Base-by-base conservation (phyloP, 176 grass and related monocot species). In the Rhynchospora pubera region DNA sequence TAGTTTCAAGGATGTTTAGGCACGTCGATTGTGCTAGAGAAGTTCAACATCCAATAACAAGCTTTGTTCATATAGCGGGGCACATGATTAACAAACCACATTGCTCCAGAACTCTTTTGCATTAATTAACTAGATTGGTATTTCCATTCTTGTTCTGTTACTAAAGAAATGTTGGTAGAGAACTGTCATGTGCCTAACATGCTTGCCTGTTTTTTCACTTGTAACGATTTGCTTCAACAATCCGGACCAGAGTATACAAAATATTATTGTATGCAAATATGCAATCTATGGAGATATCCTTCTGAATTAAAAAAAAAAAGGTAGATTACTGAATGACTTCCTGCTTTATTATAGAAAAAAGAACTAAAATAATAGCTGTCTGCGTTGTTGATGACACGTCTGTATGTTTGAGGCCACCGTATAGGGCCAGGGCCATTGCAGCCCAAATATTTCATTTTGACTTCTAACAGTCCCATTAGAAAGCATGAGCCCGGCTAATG, bases 101-200 rank as follows among this genome's bases (percentile, higher is more conserved):
- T 77, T 23, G 11, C 42, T 77, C 26, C 72, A 9, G 15, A 77
- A 53, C 51, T 77, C 48, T 18, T 39, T 56, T 56, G 14, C 23
- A 76, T 76, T 56, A 52, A 28, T 70, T 69, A 75, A 28, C 47
- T 55, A 4, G 12, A 73, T 24, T 48, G 24, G 10, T 56, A 16
- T 32, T 32, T 55, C 70, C 51, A 5, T 57, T 21, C 53, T 74
- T 60, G 15, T 57, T 70, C 71, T n/a, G n/a, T 61, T 1, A 56
- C 47, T 82, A 74, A 43, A 18, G 19, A 79, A 61, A 16, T 59
- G 82, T 57, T 84, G 53, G 34, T 48, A 77, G 28, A 7, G 12
- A 62, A 84, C 74, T 80, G 84, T 85, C 59, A 85, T 70, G 73
- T 80, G 84, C 73, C 46, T 70, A 57, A 44, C 75, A 85, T 85